These are phyloP conservation scores for Saraca asoca DNA, from an alignment of 331 rosid species.

Conservation along the genomic window DNA sequence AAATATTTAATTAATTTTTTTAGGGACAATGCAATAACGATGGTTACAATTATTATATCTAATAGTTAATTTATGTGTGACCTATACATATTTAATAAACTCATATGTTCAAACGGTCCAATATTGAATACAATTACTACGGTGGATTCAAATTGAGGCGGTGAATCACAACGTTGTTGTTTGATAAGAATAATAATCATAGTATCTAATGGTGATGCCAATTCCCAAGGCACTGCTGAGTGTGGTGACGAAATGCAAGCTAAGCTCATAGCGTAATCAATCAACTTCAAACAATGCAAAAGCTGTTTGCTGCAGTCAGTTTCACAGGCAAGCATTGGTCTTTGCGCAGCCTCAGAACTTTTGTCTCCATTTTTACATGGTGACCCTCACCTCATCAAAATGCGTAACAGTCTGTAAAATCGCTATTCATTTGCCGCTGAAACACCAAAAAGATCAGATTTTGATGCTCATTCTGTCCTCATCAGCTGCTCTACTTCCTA, in stretches of 20 bases:
- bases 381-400: background rate
- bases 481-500: background rate
- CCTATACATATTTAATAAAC: no score
- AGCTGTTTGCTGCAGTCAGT: background rate
- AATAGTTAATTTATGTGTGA: no score
- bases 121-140: no score
- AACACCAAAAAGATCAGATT: background rate
- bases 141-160: no score
- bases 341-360: conserved; percentile 4
- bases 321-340: conserved; percentile 27
- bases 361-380: background rate
- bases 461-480: background rate
- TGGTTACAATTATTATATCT: no score
- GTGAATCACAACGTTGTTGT: no score
- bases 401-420: background rate
- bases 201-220: no score
- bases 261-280: background rate
- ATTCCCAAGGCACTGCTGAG: no score
- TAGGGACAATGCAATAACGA: no score
- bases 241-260: background rate
- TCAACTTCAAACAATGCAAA: conserved; percentile 28
- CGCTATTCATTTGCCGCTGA: conserved; percentile 3
- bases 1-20: no score
- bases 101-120: no score
- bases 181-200: no score